Evolutionary conservation across 345 rosid species (phyloP), one percentile per base, ranked within the genome.

Genomic region (Corchorus olitorius): DNA sequence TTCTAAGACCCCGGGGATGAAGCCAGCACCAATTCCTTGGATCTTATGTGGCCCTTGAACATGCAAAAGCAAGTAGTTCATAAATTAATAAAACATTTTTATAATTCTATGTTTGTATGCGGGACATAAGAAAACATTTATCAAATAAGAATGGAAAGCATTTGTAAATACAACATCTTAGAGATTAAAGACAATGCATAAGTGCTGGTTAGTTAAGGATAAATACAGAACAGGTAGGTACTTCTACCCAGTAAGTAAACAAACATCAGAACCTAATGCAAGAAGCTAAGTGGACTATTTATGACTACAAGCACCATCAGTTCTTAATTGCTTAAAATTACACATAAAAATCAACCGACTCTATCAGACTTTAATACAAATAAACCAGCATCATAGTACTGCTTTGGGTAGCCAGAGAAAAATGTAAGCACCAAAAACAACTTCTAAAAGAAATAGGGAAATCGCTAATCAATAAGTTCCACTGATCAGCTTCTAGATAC

Each of bases 1-100:
- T 9, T 89, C 86, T 86, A 90, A 70, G 61, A 89, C 82, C 62
- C 79, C 78, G 39, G 93, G 91, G 56, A 91, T 79, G 76, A 89
- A 77, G 48, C 92, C 96, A 77, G 92, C 93, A 52, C 93, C 96
- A 55, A 91, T 80, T 79, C 93, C 96, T 78, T 91, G 85, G 50
- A 91, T 91, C 80, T 83, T 77, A 72, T 89, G 93, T 9, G 85
- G 81, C 11, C 92, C 96, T 91, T 66, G 39, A 27, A 76, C 34
- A 65, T 48, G 48, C 14, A 48, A 69, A 52, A 49, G 14, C 20
- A 8, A 12, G 37, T 60, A 49, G 20, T 33, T 33, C 43, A 68
- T 68, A 20, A 68, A 27, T 49, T 27, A 8, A 49, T 49, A 27
- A 33, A 49, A 49, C 43, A 33, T 27, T 48, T 12, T 68, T 27